A percentile compares a stretch with the other conserved stretches of the same genome.
Conservation (phyloP, 768 basidiomycete species). For the Rhizopogon vinicolor region DNA sequence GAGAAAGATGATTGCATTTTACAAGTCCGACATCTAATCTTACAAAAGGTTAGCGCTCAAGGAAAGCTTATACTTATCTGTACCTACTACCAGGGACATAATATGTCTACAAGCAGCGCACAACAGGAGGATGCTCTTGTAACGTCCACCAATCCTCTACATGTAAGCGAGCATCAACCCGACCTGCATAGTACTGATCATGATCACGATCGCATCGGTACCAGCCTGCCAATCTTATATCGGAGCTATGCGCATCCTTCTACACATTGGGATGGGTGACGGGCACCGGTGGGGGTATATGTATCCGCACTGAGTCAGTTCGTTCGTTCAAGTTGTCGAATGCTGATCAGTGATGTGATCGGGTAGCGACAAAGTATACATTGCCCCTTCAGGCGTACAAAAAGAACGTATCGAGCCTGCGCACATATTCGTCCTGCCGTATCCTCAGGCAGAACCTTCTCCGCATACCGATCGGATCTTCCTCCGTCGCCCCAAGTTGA, state of each 20-base stretch:
- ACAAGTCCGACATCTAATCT: too few relatives aligned
- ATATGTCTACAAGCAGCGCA: neutral
- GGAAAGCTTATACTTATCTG: too few relatives aligned
- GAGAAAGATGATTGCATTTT: too few relatives aligned
- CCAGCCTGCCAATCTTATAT: slow-evolving; percentile 90
- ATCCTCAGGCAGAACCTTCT: slow-evolving; percentile 55
- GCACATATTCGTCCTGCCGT: slow-evolving; percentile 89
- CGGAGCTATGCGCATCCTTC: slow-evolving; percentile 78
- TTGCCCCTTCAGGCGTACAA: slow-evolving; percentile 87
- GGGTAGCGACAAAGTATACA: slow-evolving; percentile 69
- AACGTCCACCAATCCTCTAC: slow-evolving; percentile 54
- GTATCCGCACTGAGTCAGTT: slow-evolving; percentile 62
- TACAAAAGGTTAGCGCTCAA: too few relatives aligned
- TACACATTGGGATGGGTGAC: slow-evolving; percentile 92
- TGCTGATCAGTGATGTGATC: neutral
- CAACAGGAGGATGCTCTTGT: slow-evolving; percentile 44
- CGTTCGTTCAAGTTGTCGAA: neutral
- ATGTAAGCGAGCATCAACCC: slow-evolving; percentile 36
- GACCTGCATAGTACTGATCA: neutral
- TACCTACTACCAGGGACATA: neutral
- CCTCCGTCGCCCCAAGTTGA: slow-evolving; percentile 64
- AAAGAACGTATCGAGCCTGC: slow-evolving; percentile 80
- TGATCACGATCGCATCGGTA: neutral
- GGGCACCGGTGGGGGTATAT: slow-evolving; percentile 81
- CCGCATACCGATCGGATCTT: slow-evolving; percentile 71